phyloP scores from a whole-genome alignment of 352 stramenopile species.

The Globisporangium barbulae region DNA sequence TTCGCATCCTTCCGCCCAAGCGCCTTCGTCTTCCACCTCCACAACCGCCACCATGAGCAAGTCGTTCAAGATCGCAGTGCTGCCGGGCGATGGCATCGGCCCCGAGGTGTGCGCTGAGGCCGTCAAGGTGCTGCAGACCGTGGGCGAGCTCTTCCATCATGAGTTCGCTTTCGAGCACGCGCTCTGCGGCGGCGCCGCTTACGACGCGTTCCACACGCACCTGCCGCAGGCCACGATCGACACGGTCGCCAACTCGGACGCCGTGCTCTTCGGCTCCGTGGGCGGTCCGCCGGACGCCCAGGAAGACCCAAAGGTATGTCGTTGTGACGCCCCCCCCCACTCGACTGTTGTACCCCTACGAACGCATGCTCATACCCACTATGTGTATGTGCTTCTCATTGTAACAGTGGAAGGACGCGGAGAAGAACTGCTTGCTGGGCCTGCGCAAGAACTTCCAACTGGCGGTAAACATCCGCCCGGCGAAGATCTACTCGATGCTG shows the following conservation, averaged over 20 bases:
- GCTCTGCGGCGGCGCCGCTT: conserved; percentile 95
- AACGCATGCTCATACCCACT: not conserved
- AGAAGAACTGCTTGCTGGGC: conserved; percentile 96
- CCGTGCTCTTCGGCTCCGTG: conserved; percentile 97
- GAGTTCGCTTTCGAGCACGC: conserved; percentile 93
- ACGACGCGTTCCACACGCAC: conserved; percentile 89
- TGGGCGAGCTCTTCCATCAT: conserved; percentile 83
- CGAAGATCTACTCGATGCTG: conserved; percentile 98
- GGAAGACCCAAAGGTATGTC: conserved; percentile 68
- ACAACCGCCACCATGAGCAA: conserved; percentile 26
- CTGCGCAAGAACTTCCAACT: conserved; percentile 98
- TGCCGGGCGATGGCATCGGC: conserved; percentile 98
- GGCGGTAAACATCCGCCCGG: conserved; percentile 97
- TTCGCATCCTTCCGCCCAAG: conserved; percentile 14
- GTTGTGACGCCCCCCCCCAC: not conserved
- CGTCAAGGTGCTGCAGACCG: conserved; percentile 86
- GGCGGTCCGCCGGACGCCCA: conserved; percentile 93
- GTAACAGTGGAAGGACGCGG: conserved; percentile 76
- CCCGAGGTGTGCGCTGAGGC: conserved; percentile 97
- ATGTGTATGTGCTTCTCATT: not conserved
- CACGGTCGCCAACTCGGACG: conserved; percentile 83
- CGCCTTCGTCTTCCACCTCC: not conserved
- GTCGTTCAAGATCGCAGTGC: conserved; percentile 91
- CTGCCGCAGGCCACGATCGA: conserved; percentile 95
- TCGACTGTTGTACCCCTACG: not conserved